Percentiles rank a stretch among this genome's conserved stretches.
Conservation (phyloP, 768 basidiomycete genomes). For the Dendrothele bispora region DNA sequence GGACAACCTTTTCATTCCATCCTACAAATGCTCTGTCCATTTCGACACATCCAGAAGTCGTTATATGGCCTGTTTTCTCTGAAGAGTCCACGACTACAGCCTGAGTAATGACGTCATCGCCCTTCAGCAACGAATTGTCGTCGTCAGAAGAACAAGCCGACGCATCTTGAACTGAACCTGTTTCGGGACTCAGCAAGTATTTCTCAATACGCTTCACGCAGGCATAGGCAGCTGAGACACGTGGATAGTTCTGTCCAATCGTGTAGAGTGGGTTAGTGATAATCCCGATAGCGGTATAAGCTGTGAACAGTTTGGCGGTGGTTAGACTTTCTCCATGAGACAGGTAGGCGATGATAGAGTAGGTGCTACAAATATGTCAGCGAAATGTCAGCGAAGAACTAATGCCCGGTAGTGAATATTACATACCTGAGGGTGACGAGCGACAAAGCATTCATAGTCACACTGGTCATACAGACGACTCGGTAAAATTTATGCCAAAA, state of each 20-base stretch:
- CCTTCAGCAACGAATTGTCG: too few relatives aligned
- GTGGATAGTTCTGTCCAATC: constrained; percentile 12
- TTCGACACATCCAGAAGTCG: not conserved
- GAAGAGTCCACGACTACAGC: too few relatives aligned
- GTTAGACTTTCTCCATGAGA: constrained; percentile 8
- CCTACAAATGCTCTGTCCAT: constrained; percentile 5
- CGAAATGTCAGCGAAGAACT: not conserved
- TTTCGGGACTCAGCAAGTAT: constrained; percentile 10
- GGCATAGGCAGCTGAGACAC: constrained; percentile 11
- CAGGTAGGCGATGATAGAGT: constrained; percentile 10
- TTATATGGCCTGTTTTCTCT: too few relatives aligned
- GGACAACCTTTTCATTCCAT: constrained; percentile 9
- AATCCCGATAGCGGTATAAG: constrained; percentile 12
- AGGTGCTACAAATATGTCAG: not conserved
- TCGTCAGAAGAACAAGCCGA: too few relatives aligned
- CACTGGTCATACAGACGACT: constrained; percentile 9
- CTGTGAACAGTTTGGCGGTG: constrained; percentile 13
- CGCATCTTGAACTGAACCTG: not conserved
- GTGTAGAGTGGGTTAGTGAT: constrained; percentile 8
- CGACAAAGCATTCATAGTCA: constrained; percentile 8
- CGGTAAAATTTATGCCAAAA: constrained; percentile 12
- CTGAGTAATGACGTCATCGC: too few relatives aligned
- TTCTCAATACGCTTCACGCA: constrained; percentile 12
- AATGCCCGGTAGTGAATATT: too few relatives aligned
- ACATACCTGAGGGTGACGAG: constrained; percentile 6